phyloP scores from a whole-genome alignment of 192 early-diverging fungal genomes.

The Coemansia sp. region DNA sequence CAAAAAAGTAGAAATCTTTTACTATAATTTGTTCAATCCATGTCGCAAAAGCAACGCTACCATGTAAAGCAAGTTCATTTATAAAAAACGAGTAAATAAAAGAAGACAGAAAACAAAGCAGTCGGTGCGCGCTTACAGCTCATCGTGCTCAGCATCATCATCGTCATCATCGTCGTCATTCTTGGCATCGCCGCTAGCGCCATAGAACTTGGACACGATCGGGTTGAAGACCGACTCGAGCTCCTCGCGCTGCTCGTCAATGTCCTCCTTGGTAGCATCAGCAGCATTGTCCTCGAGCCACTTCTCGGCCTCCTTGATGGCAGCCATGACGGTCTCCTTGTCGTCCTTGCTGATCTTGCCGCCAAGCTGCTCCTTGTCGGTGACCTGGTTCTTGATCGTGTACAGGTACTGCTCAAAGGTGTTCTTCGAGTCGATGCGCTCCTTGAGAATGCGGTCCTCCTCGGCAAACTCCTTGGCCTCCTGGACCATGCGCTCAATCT shows the following conservation, averaged over 20 bases:
- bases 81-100: neutral
- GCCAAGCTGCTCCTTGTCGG: slow-evolving; percentile 80
- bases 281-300: slow-evolving; percentile 84
- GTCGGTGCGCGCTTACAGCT: slow-evolving; percentile 35
- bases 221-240: slow-evolving; percentile 93
- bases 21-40: neutral
- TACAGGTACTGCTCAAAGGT: slow-evolving; percentile 89
- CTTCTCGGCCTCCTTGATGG: slow-evolving; percentile 70
- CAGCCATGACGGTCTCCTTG: slow-evolving; percentile 83
- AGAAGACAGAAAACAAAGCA: slow-evolving; percentile 3
- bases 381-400: slow-evolving; percentile 82
- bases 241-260: slow-evolving; percentile 94
- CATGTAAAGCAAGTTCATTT: neutral
- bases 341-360: slow-evolving; percentile 84
- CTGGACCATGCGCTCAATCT: slow-evolving; percentile 95
- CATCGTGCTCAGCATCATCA: slow-evolving; percentile 51
- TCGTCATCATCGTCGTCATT: slow-evolving; percentile 59
- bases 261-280: slow-evolving; percentile 92
- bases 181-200: slow-evolving; percentile 55
- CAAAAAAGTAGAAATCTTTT: slow-evolving; percentile 14
- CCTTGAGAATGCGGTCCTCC: slow-evolving; percentile 81
- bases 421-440: slow-evolving; percentile 88
- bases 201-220: slow-evolving; percentile 90
- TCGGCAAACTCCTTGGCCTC: slow-evolving; percentile 95
- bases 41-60: neutral